phyloP scores from a whole-genome alignment of 495 filamentous ascomycete species.

The Penicillium paradoxum region DNA sequence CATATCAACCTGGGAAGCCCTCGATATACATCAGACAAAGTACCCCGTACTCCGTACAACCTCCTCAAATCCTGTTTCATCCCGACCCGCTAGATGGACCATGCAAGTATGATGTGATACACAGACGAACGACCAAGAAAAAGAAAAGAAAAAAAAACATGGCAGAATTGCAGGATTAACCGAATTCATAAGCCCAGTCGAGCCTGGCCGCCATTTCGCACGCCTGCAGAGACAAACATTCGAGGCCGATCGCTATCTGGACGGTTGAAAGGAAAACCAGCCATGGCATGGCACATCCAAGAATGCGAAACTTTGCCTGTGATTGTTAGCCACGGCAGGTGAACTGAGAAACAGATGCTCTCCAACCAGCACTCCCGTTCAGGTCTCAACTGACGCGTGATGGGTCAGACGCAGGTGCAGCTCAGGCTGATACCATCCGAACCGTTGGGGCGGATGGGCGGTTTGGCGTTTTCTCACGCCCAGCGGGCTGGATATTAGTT shows the following conservation, averaged over 20 bases:
- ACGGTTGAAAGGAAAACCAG: constrained; percentile 9
- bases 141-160: background rate
- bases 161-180: background rate
- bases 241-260: constrained; percentile 5
- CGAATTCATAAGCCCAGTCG: no score
- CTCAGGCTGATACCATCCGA: constrained; percentile 9
- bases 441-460: constrained; percentile 1
- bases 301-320: background rate
- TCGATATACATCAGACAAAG: no score
- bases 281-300: constrained; percentile 3
- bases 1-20: no score
- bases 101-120: constrained; percentile 10
- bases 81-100: background rate
- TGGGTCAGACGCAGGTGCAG: constrained; percentile 30
- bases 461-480: background rate
- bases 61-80: background rate
- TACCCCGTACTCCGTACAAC: no score
- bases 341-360: background rate
- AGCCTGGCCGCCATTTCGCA: background rate
- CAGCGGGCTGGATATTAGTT: background rate
- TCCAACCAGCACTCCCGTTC: constrained; percentile 12
- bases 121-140: background rate
- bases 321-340: constrained; percentile 11
- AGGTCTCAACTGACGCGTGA: constrained; percentile 32
- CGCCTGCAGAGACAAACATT: constrained; percentile 1